phyloP scores from a whole-genome alignment of 306 rosid genomes.

The Rubus idaeus region DNA sequence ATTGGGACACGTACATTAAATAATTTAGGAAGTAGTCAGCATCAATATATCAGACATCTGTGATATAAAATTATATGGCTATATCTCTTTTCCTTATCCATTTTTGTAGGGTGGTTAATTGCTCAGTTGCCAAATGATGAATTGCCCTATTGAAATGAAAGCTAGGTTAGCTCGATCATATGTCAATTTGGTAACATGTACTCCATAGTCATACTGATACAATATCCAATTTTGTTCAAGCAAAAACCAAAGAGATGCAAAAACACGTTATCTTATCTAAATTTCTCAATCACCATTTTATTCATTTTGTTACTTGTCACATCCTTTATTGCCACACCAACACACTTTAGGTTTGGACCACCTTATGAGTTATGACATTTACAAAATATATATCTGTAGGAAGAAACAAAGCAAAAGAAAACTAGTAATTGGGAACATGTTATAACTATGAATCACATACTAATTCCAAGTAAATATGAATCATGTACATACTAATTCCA shows the following conservation, averaged over 20 bases:
- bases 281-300: neutral
- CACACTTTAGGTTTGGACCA: constrained; percentile 16
- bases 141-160: neutral
- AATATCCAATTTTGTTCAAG: constrained; percentile 4
- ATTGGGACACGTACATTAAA: neutral
- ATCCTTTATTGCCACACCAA: neutral
- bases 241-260: constrained; percentile 5
- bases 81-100: neutral
- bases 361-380: neutral
- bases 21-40: neutral
- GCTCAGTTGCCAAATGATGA: neutral
- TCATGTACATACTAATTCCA: too few relatives aligned
- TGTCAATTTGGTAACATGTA: neutral
- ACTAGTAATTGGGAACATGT: too few relatives aligned
- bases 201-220: neutral
- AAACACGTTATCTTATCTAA: constrained; percentile 3
- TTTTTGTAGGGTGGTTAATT: neutral
- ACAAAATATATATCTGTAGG: neutral
- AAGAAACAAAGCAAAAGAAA: neutral
- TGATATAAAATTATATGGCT: neutral
- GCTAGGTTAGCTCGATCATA: neutral
- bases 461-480: too few relatives aligned
- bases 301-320: constrained; percentile 8
- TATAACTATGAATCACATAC: too few relatives aligned
- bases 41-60: constrained; percentile 1